Evolutionary conservation across 805 yeast genomes (phyloP), one percentile per base, ranked within the genome.

Genomic region (Saccharomycopsis fibuligera): DNA sequence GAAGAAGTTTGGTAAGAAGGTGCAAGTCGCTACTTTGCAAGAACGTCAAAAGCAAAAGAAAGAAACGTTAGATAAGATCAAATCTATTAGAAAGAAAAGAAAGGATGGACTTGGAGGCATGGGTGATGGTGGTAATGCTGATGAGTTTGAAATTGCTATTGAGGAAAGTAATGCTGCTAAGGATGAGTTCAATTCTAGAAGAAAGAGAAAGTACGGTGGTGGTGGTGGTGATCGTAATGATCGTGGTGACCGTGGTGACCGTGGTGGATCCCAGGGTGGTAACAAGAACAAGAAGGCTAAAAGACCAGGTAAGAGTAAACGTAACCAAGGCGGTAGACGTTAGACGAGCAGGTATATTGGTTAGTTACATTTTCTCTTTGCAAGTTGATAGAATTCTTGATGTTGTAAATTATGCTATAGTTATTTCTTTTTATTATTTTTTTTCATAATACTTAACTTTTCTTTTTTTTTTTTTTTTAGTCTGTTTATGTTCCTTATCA

Each of bases 1-100:
- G 65, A 91, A 91, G 83, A 91, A 91, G 73, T 91, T 88, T 59
- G 98, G 98, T 68, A 91, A 91, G 70, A 96, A 91, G 72, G 97
- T 90, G 29, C 96, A 90, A 73, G 79, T 86, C 60, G 96, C 87
- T 56, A 89, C 96, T 39, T 74, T 90, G 61, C 96, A 90, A 70
- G 87, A 86, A 60, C 84, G 98, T 70, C 95, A 87, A 64, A 83
- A 86, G 72, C 93, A 89, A 60, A 91, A 91, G 83, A 80, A 78
- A 62, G 96, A 88, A 22, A 81, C 96, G 19, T 68, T 91, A 57
- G 96, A 90, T 22, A 86, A 84, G 71, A 87, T 91, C 66, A 90
- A 89, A 68, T 75, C 86, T n/a, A 76, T 93, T 61, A 88, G 87
- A 76, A 90, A 88, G 79, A 81, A 96, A 70, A 81, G 81, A 60